These are phyloP conservation scores for Neodidymelliopsis sp. DNA, from an alignment of 2,329 filamentous ascomycete species.

Conservation along the genomic window DNA sequence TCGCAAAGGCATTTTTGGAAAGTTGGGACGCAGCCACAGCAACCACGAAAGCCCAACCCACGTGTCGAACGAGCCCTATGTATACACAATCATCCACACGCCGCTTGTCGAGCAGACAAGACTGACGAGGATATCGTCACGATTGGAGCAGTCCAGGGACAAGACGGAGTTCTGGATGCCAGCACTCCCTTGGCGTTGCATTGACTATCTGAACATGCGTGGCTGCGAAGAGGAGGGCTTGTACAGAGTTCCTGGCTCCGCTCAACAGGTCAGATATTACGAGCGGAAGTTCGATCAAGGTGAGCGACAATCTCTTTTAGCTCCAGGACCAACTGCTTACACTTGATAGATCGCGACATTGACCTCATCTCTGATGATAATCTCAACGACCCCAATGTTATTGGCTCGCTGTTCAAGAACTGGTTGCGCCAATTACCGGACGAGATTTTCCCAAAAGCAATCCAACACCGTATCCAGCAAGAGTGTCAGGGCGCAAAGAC, in stretches of 20 bases:
- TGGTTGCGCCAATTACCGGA: constrained; percentile 96
- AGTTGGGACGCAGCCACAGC: constrained; percentile 73
- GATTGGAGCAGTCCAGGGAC: constrained; percentile 84
- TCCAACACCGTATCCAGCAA: constrained; percentile 79
- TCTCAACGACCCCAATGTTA: constrained; percentile 94
- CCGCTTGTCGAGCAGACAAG: constrained; percentile 89
- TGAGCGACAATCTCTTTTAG: constrained; percentile 49
- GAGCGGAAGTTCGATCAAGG: constrained; percentile 88
- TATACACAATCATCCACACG: constrained; percentile 83
- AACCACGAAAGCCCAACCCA: constrained; percentile 71
- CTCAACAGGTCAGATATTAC: constrained; percentile 91
- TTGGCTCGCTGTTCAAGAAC: constrained; percentile 94
- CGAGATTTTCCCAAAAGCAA: constrained; percentile 86
- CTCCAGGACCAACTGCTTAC: constrained; percentile 17
- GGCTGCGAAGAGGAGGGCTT: constrained; percentile 92
- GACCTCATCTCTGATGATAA: constrained; percentile 87
- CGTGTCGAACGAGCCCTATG: constrained; percentile 79
- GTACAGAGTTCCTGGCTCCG: constrained; percentile 90
- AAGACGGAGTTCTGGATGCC: constrained; percentile 99
- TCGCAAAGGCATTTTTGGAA: constrained; percentile 83
- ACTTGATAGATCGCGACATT: constrained; percentile 75
- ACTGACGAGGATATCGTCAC: constrained; percentile 89
- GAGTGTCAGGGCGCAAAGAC: constrained; percentile 80
- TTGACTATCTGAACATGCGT: constrained; percentile 91
- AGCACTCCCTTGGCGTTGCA: constrained; percentile 91